phyloP scores from a whole-genome alignment of 2,329 filamentous ascomycete species.

The Beauveria bassiana region DNA sequence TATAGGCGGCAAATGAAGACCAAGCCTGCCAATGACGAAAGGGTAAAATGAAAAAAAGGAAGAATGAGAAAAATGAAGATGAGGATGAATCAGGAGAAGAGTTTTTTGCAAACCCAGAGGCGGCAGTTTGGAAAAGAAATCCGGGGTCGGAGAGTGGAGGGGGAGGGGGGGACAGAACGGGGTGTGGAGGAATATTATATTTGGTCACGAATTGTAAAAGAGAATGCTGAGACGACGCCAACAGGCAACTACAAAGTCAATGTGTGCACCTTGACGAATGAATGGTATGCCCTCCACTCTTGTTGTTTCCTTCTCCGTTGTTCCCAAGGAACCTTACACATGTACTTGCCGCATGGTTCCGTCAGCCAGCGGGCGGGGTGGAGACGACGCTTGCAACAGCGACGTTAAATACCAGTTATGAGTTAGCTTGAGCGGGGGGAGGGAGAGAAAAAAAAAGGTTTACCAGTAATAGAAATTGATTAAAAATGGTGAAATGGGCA shows the following conservation, averaged over 20 bases:
- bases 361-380: neutral
- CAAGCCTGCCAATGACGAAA: neutral
- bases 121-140: slow-evolving; percentile 15
- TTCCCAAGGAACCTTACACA: neutral
- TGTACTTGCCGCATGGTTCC: neutral
- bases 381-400: neutral
- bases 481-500: neutral
- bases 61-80: neutral
- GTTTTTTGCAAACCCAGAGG: neutral
- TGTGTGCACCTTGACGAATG: neutral
- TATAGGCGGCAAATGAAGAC: neutral
- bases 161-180: slow-evolving; percentile 12
- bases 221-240: neutral
- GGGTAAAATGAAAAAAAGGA: neutral
- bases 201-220: slow-evolving; percentile 4
- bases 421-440: too few relatives aligned
- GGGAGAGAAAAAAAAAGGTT: too few relatives aligned
- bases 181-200: slow-evolving; percentile 25
- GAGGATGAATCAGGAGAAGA: neutral
- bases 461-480: neutral
- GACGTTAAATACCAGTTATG: too few relatives aligned
- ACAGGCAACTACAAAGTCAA: neutral
- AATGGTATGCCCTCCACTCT: neutral
- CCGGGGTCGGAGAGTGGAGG: slow-evolving; percentile 22
- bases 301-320: neutral